Evolutionary conservation across 441 rosid genomes (phyloP), one percentile per base, ranked within the genome.

Genomic region (Populus trichocarpa): DNA sequence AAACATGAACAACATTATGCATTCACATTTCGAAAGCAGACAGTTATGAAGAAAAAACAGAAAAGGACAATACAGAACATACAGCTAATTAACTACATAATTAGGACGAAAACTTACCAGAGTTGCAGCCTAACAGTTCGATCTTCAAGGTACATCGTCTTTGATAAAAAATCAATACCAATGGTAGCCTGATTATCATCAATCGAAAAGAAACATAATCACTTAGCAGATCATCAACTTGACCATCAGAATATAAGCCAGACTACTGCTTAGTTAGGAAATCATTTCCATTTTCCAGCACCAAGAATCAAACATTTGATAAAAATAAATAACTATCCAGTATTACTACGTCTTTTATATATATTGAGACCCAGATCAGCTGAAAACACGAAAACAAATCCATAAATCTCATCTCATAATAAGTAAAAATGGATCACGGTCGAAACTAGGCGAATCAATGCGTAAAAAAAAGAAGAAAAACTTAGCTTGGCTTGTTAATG

Each of bases 121-220:
- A 93, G 88, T 86, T 93, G 98, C 80, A 93, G 84, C 65, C 98
- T 87, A 67, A 90, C 94, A 1, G 97, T 93, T 81, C 94, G 89
- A 87, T 93, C 97, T 87, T 92, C 97, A 74, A 94, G 95, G 85
- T 94, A 94, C 97, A 94, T 94, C 14, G 94, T 92, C 89, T 94
- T 92, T 0, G 98, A 94, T 30, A 94, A 84, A 81, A 94, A 94
- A 87, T 94, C 98, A 69, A 94, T 94, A 74, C 98, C 98, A 38
- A 94, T 94, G 28, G 96, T 94, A n/a, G 98, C 98, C 97, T 94
- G 86, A 50, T 85, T 4, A 82, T 63, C 4, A 28, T 50, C 59
- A 50, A 50, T 50, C n/a, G 59, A 18, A 50, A 5, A 50, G n/a
- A 50, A 50, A 50, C n/a, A 50, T 50, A 16, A 50, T 16, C 59